Base-by-base conservation (phyloP, 352 stramenopile species). In the Paralagenidium karlingii region DNA sequence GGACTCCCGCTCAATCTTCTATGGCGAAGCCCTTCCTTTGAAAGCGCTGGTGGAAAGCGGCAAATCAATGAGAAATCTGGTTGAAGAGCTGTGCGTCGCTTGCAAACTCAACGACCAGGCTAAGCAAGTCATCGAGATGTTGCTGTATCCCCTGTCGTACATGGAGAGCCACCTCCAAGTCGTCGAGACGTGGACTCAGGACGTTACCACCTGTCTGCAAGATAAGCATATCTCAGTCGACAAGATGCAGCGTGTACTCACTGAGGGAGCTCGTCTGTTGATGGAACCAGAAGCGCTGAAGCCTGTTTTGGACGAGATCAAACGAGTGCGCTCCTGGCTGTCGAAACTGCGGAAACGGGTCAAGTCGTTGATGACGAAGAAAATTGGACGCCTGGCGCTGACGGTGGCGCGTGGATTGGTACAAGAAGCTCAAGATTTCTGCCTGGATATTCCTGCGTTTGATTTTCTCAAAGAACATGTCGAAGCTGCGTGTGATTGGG, bases 281-380 rank as follows among this genome's bases (percentile, higher is more conserved):
- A 55, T 90, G 28, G 73, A 90, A 32, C 65, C 78, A n/a, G 69
- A 80, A 2, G 61, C 74, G 0, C 81, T 90, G 39, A 80, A 83
- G 27, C 42, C 77, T 32, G 60, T 93, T 13, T 61, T 85, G 55
- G 68, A 88, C 24, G 79, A 93, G 52, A 55, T 82, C 8, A 88
- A 80, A 50, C 80, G 79, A 29, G 69, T 69, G 0, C 85, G 83
- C 16, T 38, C 76, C 24, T 93, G 79, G 79, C 64, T 93, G 0
- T 60, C 65, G 0, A 93, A 93, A 51, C 39, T 87, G 10, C 90
- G 89, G 44, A 93, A 93, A 44, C 64, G 73, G 13, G 43, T 88
- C 21, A 82, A 80, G 25, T 55, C 59, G 29, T 39, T 86, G n/a
- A 69, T 81, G 38, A 71, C 60, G 7, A 89, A 87, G 40, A 56